Evolutionary conservation across 129 eudicot genomes (phyloP).

Genomic region (Dittrichia graveolens): DNA sequence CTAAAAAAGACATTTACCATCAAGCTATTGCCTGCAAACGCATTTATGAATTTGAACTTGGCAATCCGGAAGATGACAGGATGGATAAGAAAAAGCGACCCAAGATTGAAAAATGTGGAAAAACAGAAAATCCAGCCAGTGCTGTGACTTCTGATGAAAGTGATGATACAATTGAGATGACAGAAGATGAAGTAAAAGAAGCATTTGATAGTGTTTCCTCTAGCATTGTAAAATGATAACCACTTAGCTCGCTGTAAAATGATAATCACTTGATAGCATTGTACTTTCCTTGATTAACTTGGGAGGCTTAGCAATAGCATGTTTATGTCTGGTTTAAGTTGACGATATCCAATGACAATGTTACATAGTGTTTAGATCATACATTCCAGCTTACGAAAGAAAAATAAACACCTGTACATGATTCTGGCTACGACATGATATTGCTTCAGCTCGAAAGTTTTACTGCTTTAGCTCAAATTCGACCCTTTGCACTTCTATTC

Average conservation of each 20-base stretch:
- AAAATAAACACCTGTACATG: too few species aligned
- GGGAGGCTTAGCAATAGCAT: too few species aligned
- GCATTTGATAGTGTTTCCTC: slow-evolving; percentile 66
- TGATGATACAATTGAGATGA: slow-evolving; percentile 93
- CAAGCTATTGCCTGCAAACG: slow-evolving; percentile 67
- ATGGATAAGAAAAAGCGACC: slow-evolving; percentile 35
- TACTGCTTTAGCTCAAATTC: too few species aligned
- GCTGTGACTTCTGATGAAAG: slow-evolving; percentile 40
- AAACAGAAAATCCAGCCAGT: slow-evolving; percentile 21
- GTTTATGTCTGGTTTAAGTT: too few species aligned
- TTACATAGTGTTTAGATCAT: too few species aligned
- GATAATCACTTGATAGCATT: slow-evolving; percentile 14
- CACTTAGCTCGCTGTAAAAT: not conserved
- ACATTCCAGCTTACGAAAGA: too few species aligned
- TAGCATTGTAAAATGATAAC: slow-evolving; percentile 32
- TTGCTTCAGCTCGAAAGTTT: too few species aligned
- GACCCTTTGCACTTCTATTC: too few species aligned
- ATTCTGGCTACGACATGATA: too few species aligned
- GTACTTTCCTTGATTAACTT: not conserved
- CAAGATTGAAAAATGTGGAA: slow-evolving; percentile 29
- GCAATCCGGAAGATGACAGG: slow-evolving; percentile 37
- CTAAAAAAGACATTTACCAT: slow-evolving; percentile 56
- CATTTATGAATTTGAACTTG: slow-evolving; percentile 68
- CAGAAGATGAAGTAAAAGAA: slow-evolving; percentile 78
- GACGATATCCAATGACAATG: too few species aligned